phyloP scores from a whole-genome alignment of 163 green algal genomes.

The Botryococcus braunii region DNA sequence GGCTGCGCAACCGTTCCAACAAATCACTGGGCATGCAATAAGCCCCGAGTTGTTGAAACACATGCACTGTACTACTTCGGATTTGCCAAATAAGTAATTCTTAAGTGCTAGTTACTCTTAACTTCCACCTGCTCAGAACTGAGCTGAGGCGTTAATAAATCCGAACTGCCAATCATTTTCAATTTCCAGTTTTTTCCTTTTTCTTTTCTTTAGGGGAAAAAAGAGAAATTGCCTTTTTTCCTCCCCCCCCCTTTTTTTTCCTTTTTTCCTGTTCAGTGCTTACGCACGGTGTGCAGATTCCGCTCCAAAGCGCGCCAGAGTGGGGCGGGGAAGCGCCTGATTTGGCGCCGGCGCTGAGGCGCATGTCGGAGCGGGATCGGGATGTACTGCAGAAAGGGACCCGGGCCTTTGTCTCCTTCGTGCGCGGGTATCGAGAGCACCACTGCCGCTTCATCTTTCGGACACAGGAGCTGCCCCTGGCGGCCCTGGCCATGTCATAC shows the following conservation, averaged over 20 bases:
- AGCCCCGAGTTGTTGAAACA: no score
- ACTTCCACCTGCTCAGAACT: no score
- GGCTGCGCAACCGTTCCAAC: no score
- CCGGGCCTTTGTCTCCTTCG: slow-evolving; percentile 85
- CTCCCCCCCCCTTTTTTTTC: slow-evolving; percentile 1
- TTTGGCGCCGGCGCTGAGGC: slow-evolving; percentile 2
- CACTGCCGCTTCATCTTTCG: slow-evolving; percentile 24
- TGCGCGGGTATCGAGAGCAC: slow-evolving; percentile 97
- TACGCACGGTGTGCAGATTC: neutral
- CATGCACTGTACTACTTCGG: no score
- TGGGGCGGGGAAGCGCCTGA: neutral
- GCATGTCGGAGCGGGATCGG: slow-evolving; percentile 48
- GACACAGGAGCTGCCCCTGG: slow-evolving; percentile 60
- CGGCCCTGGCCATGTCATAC: slow-evolving; percentile 58
- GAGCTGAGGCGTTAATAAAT: no score
- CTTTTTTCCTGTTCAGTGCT: neutral
- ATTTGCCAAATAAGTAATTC: no score
- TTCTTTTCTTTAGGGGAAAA: no score
- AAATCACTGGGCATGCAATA: no score
- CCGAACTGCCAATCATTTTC: no score
- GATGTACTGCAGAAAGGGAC: slow-evolving; percentile 86
- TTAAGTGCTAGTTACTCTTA: no score
- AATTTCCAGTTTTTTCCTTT: no score
- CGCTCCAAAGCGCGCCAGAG: no score
- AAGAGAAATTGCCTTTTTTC: neutral